These are phyloP conservation scores for Evernia prunastri DNA, from an alignment of 495 filamentous ascomycete species.

Conservation along the genomic window DNA sequence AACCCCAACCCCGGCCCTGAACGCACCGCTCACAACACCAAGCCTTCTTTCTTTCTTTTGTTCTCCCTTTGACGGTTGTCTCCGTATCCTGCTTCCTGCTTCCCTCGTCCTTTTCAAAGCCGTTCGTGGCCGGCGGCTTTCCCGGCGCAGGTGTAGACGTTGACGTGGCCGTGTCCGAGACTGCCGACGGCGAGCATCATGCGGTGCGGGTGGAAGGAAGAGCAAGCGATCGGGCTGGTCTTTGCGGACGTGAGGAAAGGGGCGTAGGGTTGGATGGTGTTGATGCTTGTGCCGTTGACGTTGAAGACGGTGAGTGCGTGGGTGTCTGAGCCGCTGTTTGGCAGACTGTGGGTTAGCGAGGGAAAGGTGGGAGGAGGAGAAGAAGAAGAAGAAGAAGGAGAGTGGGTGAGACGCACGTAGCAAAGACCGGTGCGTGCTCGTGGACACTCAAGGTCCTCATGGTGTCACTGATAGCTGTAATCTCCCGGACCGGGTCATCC, in stretches of 20 bases:
- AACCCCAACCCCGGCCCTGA: not conserved
- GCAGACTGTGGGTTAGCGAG: not conserved
- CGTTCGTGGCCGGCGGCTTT: not conserved
- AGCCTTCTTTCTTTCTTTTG: not conserved
- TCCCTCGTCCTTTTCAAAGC: not conserved
- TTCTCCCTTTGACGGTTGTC: too few relatives aligned
- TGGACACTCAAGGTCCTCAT: conserved; percentile 84
- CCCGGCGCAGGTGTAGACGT: conserved; percentile 55
- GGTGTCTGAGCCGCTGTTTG: conserved; percentile 68
- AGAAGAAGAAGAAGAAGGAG: not conserved
- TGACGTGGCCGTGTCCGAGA: conserved; percentile 63
- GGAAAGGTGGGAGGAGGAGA: not conserved
- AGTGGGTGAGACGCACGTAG: conserved; percentile 67
- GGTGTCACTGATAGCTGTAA: conserved; percentile 66
- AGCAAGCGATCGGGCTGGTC: conserved; percentile 72
- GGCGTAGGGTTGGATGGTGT: conserved; percentile 77
- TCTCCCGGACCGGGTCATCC: conserved; percentile 64
- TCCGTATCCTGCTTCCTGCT: too few relatives aligned
- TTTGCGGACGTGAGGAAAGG: conserved; percentile 76
- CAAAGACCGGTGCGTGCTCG: conserved; percentile 95
- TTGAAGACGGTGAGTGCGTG: conserved; percentile 91
- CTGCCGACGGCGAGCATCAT: conserved; percentile 85
- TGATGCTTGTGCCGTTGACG: conserved; percentile 68
- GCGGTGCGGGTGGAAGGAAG: conserved; percentile 92
- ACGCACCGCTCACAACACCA: not conserved